Base-by-base conservation (phyloP, 176 grass and related monocot genomes). In the Thinopyrum elongatum region DNA sequence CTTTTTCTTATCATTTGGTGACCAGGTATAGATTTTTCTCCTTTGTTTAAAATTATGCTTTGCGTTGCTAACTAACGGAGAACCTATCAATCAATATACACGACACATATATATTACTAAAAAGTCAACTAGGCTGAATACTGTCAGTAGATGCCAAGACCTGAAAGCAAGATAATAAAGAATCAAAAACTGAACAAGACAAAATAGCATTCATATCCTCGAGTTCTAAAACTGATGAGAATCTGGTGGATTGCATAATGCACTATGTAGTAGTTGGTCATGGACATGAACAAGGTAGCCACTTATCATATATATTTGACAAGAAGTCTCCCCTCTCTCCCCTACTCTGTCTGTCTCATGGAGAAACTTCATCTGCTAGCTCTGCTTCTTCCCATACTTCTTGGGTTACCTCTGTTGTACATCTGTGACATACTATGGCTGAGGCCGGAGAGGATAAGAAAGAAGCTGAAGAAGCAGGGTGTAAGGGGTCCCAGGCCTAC, bases 401-500 rank as follows among this genome's bases (percentile, higher is more conserved):
- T 76, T 76, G 46, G 74, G 28, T 76, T 33, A 33, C 8, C 74
- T 76, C 74, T 57, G 47, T 55, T 76, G 6, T 76, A 22, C 46
- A 55, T 55, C 28, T 76, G 46, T 2, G 44, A 11, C 27, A 57
- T 76, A 28, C 27, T 76, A 31, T 76, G 46, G 47, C 17, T 30
- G 29, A 76, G 74, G 46, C 4, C 27, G 22, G 46, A 76, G 46
- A 55, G 74, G 74, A 10, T 55, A 31, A 76, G 74, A 76, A 76
- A 29, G 10, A 55, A 17, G 21, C 30, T 49, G 74, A 76, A 16
- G 27, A 76, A 76, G 46, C 46, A 76, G 46, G 46, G 74, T 33
- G 46, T 76, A 55, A 55, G 46, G 27, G 74, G 74, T 76, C 74
- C 74, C 46, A 55, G 8, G 30, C 46, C 46, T 76, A 55, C 74